phyloP scores from a whole-genome alignment of 2,329 filamentous ascomycete genomes.

The Ramularia endophylla region DNA sequence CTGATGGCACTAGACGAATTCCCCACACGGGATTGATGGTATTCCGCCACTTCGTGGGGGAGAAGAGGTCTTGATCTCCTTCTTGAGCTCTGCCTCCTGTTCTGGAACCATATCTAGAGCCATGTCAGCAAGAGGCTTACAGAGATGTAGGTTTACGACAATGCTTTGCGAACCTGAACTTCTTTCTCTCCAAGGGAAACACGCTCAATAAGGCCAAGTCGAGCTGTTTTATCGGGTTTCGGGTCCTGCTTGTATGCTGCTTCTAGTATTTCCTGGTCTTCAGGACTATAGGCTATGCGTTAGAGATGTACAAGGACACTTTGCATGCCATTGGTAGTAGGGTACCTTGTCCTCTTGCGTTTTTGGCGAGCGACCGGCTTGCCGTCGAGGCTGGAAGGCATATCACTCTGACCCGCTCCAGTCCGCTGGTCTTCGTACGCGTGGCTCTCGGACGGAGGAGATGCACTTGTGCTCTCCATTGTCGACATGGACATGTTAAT shows the following conservation, averaged over 20 bases:
- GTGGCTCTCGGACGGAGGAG: not conserved
- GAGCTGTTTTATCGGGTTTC: conserved; percentile 86
- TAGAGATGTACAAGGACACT: not conserved
- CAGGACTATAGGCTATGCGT: conserved; percentile 52
- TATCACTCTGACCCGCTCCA: not conserved
- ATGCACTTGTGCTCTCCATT: not conserved
- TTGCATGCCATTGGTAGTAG: not conserved
- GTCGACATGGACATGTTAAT: too few species aligned
- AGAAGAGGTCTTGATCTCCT: conserved; percentile 80
- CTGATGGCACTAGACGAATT: not conserved
- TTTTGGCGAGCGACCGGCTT: conserved; percentile 56
- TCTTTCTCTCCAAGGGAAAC: conserved; percentile 92
- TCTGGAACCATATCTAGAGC: conserved; percentile 92
- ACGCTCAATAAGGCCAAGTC: conserved; percentile 74
- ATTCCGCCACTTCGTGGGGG: conserved; percentile 61
- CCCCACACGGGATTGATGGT: conserved; percentile 25
- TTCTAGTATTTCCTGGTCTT: conserved; percentile 85
- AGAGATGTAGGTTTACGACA: not conserved
- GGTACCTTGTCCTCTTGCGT: conserved; percentile 56
- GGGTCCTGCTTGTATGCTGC: conserved; percentile 76
- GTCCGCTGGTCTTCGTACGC: not conserved
- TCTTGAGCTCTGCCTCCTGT: conserved; percentile 85
- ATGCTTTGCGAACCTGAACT: conserved; percentile 67
- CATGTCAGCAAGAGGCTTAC: not conserved
- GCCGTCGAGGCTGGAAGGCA: conserved; percentile 50